Conservation (phyloP, 441 rosid genomes). For the Bocquillonia castaneifolia region DNA sequence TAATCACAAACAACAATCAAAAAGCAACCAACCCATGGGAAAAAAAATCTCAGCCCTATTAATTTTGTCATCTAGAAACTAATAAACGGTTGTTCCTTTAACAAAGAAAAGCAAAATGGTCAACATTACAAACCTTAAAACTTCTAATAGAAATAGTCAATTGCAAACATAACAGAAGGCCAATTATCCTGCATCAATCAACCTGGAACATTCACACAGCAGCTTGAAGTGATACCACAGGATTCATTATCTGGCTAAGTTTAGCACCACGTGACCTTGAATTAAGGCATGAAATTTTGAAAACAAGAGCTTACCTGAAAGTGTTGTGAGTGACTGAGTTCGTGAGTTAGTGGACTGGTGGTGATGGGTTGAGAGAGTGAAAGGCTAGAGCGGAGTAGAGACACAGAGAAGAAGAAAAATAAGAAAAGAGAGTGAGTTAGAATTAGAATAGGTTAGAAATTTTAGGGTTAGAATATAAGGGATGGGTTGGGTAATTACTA, state of each 20-base stretch:
- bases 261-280: background rate
- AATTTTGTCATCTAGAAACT: constrained; percentile 72
- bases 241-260: background rate
- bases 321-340: no score
- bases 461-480: no score
- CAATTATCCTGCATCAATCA: constrained; percentile 59
- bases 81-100: constrained; percentile 75
- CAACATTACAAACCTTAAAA: background rate
- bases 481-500: no score
- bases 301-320: constrained; percentile 46
- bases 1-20: constrained; percentile 68
- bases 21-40: constrained; percentile 82
- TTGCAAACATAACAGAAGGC: constrained; percentile 79
- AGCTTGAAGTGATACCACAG: background rate
- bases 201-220: background rate
- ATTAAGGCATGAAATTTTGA: no score
- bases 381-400: no score
- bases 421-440: no score
- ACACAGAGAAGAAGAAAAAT: no score
- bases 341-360: no score
- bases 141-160: background rate
- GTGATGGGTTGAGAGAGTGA: no score
- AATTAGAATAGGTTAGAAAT: no score
- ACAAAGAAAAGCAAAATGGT: constrained; percentile 4
- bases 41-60: constrained; percentile 76